Base-by-base conservation (phyloP, 1,139 yeast species). In the Geotrichum klebahnii region DNA sequence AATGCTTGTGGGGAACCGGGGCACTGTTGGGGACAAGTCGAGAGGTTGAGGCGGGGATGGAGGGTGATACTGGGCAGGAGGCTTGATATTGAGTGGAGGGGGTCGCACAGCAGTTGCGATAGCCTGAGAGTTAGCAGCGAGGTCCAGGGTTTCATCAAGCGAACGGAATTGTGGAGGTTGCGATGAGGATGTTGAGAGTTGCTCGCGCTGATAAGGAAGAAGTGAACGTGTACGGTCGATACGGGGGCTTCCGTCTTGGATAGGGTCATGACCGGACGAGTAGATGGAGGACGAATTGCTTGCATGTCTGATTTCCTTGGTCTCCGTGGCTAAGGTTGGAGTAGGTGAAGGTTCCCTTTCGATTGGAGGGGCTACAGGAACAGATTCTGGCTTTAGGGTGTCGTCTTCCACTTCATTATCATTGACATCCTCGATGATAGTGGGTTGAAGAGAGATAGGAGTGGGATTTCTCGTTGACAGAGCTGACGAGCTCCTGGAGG, bases 241-340 rank as follows among this genome's bases (percentile, higher is more conserved):
- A 24, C 19, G 26, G 3, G 50, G 45, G 14, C 36, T 26, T 22
- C 12, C 19, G 29, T 40, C 50, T 12, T 19, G 22, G 5, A 46
- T 23, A 12, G 38, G 48, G 35, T 48, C 52, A 5, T 44, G 17
- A 1, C 26, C 36, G 28, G 22, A 28, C 3, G 51, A 36, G 31
- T 50, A 47, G 32, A 47, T 23, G 2, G 51, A 47, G 3, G 51
- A 47, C 8, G 45, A 5, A 26, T 26, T 22, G 41, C 22, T 20
- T 6, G 10, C 12, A 26, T 14, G 14, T 35, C 14, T 3, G 24
- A 9, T 35, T 16, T 9, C 16, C 9, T 8, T 10, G 31, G 29
- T 10, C 28, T 12, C 41, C 6, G 14, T 2, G 14, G 28, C 8
- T 10, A 26, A 5, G 29, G 29, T 26, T 26, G 29, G 29, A 26